Evolutionary conservation across 768 basidiomycete genomes (phyloP).

Genomic region (Rhodotorula paludigena): DNA sequence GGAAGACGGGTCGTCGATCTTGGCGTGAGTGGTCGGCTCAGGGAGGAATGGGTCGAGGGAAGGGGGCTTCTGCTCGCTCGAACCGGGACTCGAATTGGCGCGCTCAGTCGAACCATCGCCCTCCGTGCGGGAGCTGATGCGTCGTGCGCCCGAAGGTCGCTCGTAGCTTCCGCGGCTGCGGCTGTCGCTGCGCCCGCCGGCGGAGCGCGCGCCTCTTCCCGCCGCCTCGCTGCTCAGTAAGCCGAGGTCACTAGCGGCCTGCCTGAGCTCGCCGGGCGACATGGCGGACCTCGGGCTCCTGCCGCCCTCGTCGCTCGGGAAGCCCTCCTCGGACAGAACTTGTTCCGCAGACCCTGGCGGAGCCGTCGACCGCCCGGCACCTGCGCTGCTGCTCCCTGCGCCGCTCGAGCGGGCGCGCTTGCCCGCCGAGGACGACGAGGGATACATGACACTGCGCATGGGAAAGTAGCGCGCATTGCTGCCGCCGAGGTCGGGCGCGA

Average conservation of each 20-base stretch:
- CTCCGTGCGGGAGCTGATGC: neutral
- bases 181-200: neutral
- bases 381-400: neutral
- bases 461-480: constrained; percentile 21
- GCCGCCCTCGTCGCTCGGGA: neutral
- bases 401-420: neutral
- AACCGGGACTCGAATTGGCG: neutral
- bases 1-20: constrained; percentile 23
- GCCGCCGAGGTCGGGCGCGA: constrained; percentile 23
- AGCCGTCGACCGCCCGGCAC: neutral
- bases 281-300: neutral
- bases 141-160: neutral
- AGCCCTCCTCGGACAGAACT: neutral
- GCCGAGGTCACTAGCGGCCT: neutral
- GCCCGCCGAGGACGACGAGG: neutral
- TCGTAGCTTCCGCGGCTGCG: neutral
- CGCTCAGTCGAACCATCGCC: neutral
- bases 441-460: constrained; percentile 33
- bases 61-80: constrained; percentile 1
- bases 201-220: neutral
- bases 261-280: neutral
- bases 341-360: neutral
- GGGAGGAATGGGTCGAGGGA: constrained; percentile 28
- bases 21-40: constrained; percentile 32
- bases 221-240: no score